Percentiles rank a stretch among this genome's conserved stretches.
phyloP scores from a whole-genome alignment of 257 asterid species.

The Plectranthus barbatus region DNA sequence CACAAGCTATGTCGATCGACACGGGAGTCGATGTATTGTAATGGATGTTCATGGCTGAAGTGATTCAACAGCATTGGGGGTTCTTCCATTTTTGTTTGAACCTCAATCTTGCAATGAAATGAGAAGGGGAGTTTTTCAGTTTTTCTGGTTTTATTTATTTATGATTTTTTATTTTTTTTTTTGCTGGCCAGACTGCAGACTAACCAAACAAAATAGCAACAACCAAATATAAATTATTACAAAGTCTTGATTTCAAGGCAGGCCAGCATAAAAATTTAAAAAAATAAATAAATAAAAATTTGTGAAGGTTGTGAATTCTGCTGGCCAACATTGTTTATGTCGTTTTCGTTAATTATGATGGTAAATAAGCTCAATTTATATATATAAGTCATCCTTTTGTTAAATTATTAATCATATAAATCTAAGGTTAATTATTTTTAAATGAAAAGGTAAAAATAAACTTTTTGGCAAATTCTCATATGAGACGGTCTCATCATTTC shows the following conservation, averaged over 20 bases:
- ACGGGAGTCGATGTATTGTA: constrained; percentile 10
- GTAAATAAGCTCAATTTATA: too few relatives aligned
- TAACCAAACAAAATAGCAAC: constrained; percentile 15
- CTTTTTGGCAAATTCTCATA: too few relatives aligned
- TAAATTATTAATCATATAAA: too few relatives aligned
- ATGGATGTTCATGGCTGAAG: constrained; percentile 44
- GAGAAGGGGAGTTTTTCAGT: neutral
- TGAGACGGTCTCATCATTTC: too few relatives aligned
- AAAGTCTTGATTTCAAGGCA: neutral
- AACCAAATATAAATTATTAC: neutral
- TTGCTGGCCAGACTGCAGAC: too few relatives aligned
- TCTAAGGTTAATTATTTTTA: too few relatives aligned
- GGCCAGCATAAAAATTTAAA: constrained; percentile 7
- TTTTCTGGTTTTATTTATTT: neutral
- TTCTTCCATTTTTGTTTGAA: constrained; percentile 24
- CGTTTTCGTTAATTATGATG: too few relatives aligned
- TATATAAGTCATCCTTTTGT: too few relatives aligned
- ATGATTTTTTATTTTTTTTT: too few relatives aligned
- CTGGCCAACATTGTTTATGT: neutral
- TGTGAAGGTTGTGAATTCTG: neutral
- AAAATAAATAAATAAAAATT: neutral
- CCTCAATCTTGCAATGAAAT: neutral
- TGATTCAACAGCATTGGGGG: constrained; percentile 13
- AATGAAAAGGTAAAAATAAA: too few relatives aligned
- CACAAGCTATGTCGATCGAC: constrained; percentile 14